phyloP scores from a whole-genome alignment of 164 flowering plant genomes.

The Liriodendron chinense region DNA sequence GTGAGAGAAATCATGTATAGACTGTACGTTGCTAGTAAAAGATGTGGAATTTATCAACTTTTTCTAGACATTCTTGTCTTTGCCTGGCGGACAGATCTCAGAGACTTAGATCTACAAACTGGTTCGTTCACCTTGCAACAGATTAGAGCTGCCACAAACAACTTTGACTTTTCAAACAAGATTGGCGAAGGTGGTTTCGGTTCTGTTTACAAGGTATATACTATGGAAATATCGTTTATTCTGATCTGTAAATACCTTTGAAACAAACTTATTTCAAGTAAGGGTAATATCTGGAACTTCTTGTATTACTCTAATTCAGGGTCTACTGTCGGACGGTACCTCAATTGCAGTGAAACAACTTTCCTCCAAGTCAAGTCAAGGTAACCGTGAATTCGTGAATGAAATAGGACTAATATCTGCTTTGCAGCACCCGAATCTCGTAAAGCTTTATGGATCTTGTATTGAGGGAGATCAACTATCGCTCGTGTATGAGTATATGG shows the following conservation, averaged over 20 bases:
- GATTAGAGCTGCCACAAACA: conserved; percentile 44
- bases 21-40: neutral
- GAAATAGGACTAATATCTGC: conserved; percentile 60
- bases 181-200: conserved; percentile 79
- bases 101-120: conserved; percentile 34
- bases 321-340: conserved; percentile 40
- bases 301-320: conserved; percentile 1
- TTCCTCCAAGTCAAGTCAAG: conserved; percentile 55
- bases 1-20: neutral
- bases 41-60: neutral
- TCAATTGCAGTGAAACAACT: conserved; percentile 59
- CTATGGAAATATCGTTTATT: neutral
- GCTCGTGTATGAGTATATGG: conserved; percentile 54
- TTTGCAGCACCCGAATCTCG: conserved; percentile 58
- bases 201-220: conserved; percentile 43
- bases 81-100: conserved; percentile 18
- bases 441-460: conserved; percentile 52
- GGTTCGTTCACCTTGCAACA: conserved; percentile 42
- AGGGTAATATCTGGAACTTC: neutral
- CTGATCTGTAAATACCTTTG: neutral
- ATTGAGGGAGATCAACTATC: conserved; percentile 46
- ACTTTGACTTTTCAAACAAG: conserved; percentile 44
- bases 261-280: neutral
- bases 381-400: conserved; percentile 60
- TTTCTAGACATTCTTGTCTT: neutral